Evolutionary conservation across 2,329 filamentous ascomycete species (phyloP), one percentile per base, ranked within the genome.

Genomic region (Colletotrichum lupini): DNA sequence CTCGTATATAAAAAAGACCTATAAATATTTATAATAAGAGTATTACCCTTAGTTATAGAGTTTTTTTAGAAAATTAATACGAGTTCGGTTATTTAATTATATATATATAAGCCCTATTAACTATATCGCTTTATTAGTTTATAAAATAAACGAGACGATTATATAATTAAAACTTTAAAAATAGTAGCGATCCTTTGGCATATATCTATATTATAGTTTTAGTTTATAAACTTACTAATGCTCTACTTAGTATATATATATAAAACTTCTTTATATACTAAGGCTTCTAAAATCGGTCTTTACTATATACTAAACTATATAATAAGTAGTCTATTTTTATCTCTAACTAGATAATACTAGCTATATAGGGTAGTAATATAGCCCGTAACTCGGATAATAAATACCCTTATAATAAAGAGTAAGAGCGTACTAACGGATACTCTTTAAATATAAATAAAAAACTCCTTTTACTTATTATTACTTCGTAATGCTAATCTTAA

Each of bases 91-190:
- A 80, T 74, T 52, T 76, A 73, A 55, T 80, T 81, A 57, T 79
- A 72, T 1, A 61, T 52, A 37, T 74, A 79, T 4, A 81, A 61
- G 2, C 79, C 80, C 52, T 78, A 78, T 78, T 77, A 79, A 9
- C 79, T 78, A 58, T 78, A 80, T 30, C 78, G 72, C 16, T 81
- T 79, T 19, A 71, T 63, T 19, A 80, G 66, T 55, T 80, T 76
- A 32, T 61, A 74, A 3, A 78, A 19, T 4, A 71, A n/a, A 14
- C 26, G 42, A 30, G 62, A 58, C 2, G 56, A 60, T 19, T 71
- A 58, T 0, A 61, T 61, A 7, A 67, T 61, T 2, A 69, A 55
- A 1, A 35, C 32, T 35, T 77, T 76, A 66, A 76, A 76, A 9
- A 68, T 55, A 8, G 46, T 30, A 8, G 74, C 75, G 8, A 77